A percentile compares a stretch with the other conserved stretches of the same genome.
Evolutionary conservation across 306 rosid species (phyloP).

Genomic region (Corylus americana): DNA sequence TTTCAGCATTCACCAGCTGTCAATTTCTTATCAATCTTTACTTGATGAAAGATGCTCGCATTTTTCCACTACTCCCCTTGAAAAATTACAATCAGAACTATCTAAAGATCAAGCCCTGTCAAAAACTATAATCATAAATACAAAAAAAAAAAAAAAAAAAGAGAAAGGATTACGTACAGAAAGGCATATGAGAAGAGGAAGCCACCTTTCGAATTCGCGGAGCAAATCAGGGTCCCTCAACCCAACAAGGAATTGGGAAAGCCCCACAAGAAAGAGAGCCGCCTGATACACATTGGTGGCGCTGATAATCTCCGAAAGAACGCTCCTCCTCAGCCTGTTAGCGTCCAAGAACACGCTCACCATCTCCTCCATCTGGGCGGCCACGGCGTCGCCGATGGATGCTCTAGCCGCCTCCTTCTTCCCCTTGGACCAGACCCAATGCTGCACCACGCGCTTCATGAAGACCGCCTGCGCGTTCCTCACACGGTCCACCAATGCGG

Average conservation of each 20-base stretch:
- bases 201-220: conserved; percentile 30
- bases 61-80: too few species aligned
- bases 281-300: conserved; percentile 52
- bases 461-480: conserved; percentile 44
- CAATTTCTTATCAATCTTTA: too few species aligned
- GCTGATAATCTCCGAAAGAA: conserved; percentile 55
- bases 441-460: conserved; percentile 37
- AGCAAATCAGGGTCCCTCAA: conserved; percentile 49
- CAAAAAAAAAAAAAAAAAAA: too few species aligned
- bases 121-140: too few species aligned
- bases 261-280: conserved; percentile 63
- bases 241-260: conserved; percentile 65
- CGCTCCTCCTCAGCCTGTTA: conserved; percentile 61
- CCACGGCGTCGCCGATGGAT: conserved; percentile 37
- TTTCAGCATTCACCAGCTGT: too few species aligned
- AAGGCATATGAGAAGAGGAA: too few species aligned
- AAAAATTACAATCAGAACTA: too few species aligned
- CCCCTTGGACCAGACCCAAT: conserved; percentile 38
- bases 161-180: too few species aligned
- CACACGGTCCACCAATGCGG: conserved; percentile 42
- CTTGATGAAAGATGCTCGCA: too few species aligned
- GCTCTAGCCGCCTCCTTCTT: conserved; percentile 28
- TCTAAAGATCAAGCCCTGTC: too few species aligned
- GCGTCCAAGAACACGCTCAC: conserved; percentile 64
- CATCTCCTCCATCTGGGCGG: conserved; percentile 54